Evolutionary conservation across 1,284 basidiomycete species (phyloP), one percentile per base, ranked within the genome.

Genomic region (Tranzscheliella williamsii): DNA sequence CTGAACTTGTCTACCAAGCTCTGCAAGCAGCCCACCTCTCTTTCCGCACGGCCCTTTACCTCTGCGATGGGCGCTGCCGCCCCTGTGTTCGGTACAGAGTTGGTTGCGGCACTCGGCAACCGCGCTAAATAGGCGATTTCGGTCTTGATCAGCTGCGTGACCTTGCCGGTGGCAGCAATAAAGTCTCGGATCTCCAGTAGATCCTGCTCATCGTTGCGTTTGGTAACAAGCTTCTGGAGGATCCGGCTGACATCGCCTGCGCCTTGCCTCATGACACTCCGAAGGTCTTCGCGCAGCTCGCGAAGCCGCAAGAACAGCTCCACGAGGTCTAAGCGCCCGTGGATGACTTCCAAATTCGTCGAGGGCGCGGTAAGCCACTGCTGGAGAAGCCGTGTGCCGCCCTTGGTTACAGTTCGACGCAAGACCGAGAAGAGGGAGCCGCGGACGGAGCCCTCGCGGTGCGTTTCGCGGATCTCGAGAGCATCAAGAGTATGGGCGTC

Each of bases 401-500:
- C 74, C 18, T 57, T 61, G 4, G 72, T 75, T 12, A 75, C 55
- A 12, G 74, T 73, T 11, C 74, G 66, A 4, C 74, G 69, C 21
- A 75, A 40, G 21, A 62, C 63, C 23, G 61, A 69, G 18, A 64
- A 41, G 8, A 76, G 53, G 30, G 67, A 70, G 34, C 74, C 74
- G 27, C 68, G 60, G 4, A 45, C 42, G n/a, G 67, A 63, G 5
- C 52, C 53, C n/a, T 70, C 65, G 29, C 63, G 47, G 13, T 34
- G 34, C 2, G 51, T 41, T 22, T 67, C 54, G 21, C 57, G 57
- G 31, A 76, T 61, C 44, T 76, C 75, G 27, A 76, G 56, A 0
- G 75, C 67, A 5, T 55, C 36, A 2, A 76, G 62, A 6, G 75
- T 75, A 44, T 74, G 65, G 2, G 73, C 66, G 46, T 76, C 73